These are phyloP conservation scores for Pachysandra terminalis DNA, from an alignment of 164 flowering plant species.

Conservation along the genomic window DNA sequence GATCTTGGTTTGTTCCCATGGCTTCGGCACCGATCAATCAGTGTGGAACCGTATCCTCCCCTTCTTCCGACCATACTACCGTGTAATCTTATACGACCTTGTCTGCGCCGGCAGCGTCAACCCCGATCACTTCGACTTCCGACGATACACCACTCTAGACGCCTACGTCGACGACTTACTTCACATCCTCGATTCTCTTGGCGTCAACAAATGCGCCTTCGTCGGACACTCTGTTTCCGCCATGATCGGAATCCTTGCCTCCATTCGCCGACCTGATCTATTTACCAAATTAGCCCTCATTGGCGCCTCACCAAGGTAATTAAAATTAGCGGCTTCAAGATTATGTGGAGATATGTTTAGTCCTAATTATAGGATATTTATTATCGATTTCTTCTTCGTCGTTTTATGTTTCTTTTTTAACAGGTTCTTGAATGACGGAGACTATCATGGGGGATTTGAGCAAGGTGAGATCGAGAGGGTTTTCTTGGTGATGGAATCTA, in stretches of 20 bases:
- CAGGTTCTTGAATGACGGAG: conserved; percentile 78
- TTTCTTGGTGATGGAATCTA: conserved; percentile 79
- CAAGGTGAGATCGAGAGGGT: conserved; percentile 71
- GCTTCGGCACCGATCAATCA: conserved; percentile 95
- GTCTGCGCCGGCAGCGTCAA: conserved; percentile 95
- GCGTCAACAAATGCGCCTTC: conserved; percentile 53
- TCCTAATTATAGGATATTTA: too few relatives aligned
- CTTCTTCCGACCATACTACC: conserved; percentile 45
- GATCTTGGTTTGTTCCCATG: conserved; percentile 74
- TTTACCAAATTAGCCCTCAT: conserved; percentile 85
- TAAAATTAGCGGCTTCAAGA: too few relatives aligned
- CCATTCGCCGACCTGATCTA: conserved; percentile 83
- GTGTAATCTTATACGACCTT: conserved; percentile 74
- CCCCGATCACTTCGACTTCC: conserved; percentile 81
- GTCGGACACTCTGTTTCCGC: conserved; percentile 98
- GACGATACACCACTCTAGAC: conserved; percentile 71
- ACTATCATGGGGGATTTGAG: conserved; percentile 91
- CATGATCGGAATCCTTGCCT: conserved; percentile 82
- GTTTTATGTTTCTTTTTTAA: too few relatives aligned
- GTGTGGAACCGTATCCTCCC: conserved; percentile 89
- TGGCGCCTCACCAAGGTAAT: conserved; percentile 91
- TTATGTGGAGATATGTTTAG: not conserved
- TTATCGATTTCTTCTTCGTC: too few relatives aligned
- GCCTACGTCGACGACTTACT: conserved; percentile 85
- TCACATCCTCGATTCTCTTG: conserved; percentile 64